These are phyloP conservation scores for Scenedesmus sp. DNA, from an alignment of 163 green algal genomes.

Conservation along the genomic window DNA sequence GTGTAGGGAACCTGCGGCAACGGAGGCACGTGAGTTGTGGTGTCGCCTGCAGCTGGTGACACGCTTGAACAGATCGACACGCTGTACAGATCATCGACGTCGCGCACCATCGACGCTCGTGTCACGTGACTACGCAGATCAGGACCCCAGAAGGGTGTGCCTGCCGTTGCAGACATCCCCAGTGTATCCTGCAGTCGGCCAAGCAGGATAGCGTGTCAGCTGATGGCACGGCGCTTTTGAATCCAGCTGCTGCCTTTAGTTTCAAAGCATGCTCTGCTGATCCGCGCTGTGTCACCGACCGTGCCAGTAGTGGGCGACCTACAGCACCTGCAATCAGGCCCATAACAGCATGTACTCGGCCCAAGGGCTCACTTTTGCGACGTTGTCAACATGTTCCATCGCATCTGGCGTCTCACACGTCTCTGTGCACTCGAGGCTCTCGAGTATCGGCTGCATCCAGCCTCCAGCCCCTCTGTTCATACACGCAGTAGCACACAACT, in stretches of 20 bases:
- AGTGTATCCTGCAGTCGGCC: neutral
- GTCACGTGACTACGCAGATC: neutral
- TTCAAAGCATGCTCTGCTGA: no score
- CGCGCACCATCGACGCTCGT: neutral
- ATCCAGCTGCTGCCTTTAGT: no score
- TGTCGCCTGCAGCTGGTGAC: neutral
- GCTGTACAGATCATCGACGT: neutral
- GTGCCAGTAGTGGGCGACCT: neutral
- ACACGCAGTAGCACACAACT: neutral
- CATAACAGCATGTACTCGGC: neutral
- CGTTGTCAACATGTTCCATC: neutral
- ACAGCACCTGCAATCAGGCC: neutral
- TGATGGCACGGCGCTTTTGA: neutral
- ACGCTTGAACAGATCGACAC: neutral
- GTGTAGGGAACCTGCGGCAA: neutral
- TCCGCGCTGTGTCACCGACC: neutral
- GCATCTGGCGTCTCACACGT: neutral
- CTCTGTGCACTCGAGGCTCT: constrained; percentile 7
- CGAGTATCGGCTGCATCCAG: neutral
- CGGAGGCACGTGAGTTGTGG: neutral
- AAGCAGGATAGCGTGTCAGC: neutral
- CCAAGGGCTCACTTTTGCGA: neutral
- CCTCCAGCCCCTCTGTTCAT: neutral
- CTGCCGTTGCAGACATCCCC: neutral
- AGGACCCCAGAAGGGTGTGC: neutral